Evolutionary conservation across 768 basidiomycete species (phyloP).

Genomic region (Lactarius sp.): DNA sequence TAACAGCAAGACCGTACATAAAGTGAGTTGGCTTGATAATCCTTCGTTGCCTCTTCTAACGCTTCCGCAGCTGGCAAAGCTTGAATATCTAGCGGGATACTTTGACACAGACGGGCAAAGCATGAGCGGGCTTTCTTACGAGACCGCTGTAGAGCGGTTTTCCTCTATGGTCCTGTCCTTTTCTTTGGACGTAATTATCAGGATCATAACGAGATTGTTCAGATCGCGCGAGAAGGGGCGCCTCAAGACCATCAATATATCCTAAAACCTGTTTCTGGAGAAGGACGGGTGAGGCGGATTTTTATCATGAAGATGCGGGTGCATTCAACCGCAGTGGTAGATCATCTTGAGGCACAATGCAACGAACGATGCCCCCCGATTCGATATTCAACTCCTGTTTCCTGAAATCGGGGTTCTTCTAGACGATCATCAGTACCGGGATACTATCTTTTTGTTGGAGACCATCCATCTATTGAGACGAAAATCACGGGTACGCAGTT

Average conservation of each 20-base stretch:
- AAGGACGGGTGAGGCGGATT: slow-evolving; percentile 65
- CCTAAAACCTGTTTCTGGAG: slow-evolving; percentile 90
- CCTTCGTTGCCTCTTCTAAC: not conserved
- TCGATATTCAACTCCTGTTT: slow-evolving; percentile 83
- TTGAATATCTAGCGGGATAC: slow-evolving; percentile 86
- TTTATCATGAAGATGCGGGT: slow-evolving; percentile 1
- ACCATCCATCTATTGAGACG: slow-evolving; percentile 96
- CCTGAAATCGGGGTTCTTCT: slow-evolving; percentile 90
- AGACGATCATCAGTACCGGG: slow-evolving; percentile 92
- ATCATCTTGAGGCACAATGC: slow-evolving; percentile 78
- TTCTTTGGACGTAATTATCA: not conserved
- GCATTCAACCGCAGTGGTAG: slow-evolving; percentile 37
- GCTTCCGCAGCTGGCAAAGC: slow-evolving; percentile 61
- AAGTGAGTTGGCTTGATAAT: slow-evolving; percentile 44
- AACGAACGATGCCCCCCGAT: slow-evolving; percentile 70
- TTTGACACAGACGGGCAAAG: slow-evolving; percentile 90
- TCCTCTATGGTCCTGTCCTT: slow-evolving; percentile 53
- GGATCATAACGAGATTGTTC: slow-evolving; percentile 6
- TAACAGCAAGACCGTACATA: slow-evolving; percentile 80
- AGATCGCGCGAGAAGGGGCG: slow-evolving; percentile 51
- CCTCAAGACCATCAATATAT: slow-evolving; percentile 80
- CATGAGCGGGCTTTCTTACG: slow-evolving; percentile 60
- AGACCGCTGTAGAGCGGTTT: slow-evolving; percentile 70
- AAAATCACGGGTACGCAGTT: slow-evolving; percentile 57
- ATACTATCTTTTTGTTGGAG: slow-evolving; percentile 87